A percentile compares a stretch with the other conserved stretches of the same genome.
phyloP scores from a whole-genome alignment of 2,329 filamentous ascomycete species.

The Colletotrichum liaoningense region DNA sequence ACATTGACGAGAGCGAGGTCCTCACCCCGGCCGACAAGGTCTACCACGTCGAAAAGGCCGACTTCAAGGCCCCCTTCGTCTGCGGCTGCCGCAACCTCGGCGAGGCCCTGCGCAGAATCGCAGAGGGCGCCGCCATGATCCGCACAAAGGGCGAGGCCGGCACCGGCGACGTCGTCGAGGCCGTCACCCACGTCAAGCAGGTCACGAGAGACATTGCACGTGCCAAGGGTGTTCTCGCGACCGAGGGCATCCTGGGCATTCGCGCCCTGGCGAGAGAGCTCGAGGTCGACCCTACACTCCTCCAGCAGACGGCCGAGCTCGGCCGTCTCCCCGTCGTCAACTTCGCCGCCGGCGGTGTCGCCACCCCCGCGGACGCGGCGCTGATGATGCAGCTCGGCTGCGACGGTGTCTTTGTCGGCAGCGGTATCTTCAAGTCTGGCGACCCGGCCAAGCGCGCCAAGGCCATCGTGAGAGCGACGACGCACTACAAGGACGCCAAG shows the following conservation, averaged over 20 bases:
- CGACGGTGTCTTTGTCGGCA: slow-evolving; percentile 97
- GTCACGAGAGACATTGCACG: slow-evolving; percentile 85
- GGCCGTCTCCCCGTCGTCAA: slow-evolving; percentile 95
- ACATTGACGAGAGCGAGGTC: slow-evolving; percentile 98
- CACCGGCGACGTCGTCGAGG: slow-evolving; percentile 96
- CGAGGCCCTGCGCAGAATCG: slow-evolving; percentile 90
- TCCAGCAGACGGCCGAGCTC: slow-evolving; percentile 88
- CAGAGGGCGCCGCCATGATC: slow-evolving; percentile 98
- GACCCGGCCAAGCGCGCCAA: slow-evolving; percentile 90
- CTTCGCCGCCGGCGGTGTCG: slow-evolving; percentile 98
- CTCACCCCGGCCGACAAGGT: slow-evolving; percentile 92
- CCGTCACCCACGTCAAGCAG: slow-evolving; percentile 94
- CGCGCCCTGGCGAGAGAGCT: slow-evolving; percentile 85
- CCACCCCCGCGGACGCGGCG: slow-evolving; percentile 96
- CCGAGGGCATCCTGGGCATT: slow-evolving; percentile 63
- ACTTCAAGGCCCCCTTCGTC: slow-evolving; percentile 89
- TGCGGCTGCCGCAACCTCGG: slow-evolving; percentile 96
- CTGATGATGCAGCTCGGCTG: slow-evolving; percentile 99
- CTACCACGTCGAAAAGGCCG: slow-evolving; percentile 91
- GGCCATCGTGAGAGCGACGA: slow-evolving; percentile 94
- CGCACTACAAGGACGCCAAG: slow-evolving; percentile 87
- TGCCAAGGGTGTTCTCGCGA: slow-evolving; percentile 79
- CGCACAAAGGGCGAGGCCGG: slow-evolving; percentile 98
- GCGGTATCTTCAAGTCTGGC: slow-evolving; percentile 96
- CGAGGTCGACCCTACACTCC: slow-evolving; percentile 79